A percentile compares a stretch with the other conserved stretches of the same genome.
phyloP scores from a whole-genome alignment of 345 rosid genomes.

The Isatis tinctoria region DNA sequence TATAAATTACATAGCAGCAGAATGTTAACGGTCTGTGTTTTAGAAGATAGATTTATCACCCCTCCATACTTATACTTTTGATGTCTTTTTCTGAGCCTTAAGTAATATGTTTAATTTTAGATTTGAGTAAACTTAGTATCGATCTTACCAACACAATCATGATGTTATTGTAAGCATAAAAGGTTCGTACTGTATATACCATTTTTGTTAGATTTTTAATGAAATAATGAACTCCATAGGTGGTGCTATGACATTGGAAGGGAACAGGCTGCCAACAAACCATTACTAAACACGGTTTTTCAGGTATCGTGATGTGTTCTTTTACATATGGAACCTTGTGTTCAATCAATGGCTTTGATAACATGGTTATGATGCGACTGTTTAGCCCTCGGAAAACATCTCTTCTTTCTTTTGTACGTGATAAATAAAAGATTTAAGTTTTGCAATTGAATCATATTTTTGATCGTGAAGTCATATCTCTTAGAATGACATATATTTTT shows the following conservation, averaged over 20 bases:
- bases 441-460: not conserved
- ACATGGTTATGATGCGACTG: conserved; percentile 66
- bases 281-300: conserved; percentile 83
- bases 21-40: not conserved
- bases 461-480: conserved; percentile 3
- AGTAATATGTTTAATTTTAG: not conserved
- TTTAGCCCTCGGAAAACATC: conserved; percentile 92
- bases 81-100: not conserved
- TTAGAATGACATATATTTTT: not conserved
- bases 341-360: conserved; percentile 5
- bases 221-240: conserved; percentile 37
- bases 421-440: conserved; percentile 65
- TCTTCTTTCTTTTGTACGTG: conserved; percentile 84
- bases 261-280: conserved; percentile 91
- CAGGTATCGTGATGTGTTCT: conserved; percentile 47
- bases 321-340: not conserved
- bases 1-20: not conserved
- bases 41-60: not conserved
- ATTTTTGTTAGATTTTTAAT: conserved; percentile 9
- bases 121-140: not conserved
- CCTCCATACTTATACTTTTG: not conserved
- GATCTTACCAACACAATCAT: not conserved
- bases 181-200: not conserved
- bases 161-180: not conserved
- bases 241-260: conserved; percentile 97